phyloP scores from a whole-genome alignment of 1,284 basidiomycete species.

The Irpex sp. region DNA sequence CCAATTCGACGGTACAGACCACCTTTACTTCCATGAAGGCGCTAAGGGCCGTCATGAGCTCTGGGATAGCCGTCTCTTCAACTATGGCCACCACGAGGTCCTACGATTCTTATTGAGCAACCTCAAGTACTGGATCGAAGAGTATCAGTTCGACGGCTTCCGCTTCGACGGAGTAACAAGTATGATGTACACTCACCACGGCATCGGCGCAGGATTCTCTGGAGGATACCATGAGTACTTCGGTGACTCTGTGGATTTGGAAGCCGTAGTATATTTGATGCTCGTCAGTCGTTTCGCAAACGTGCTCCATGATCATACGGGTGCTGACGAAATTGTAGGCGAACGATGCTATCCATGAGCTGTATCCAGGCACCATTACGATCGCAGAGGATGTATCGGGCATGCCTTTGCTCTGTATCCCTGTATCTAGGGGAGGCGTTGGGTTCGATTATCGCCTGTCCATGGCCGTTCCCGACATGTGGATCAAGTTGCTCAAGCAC shows the following conservation, averaged over 20 bases:
- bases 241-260: conserved; percentile 79
- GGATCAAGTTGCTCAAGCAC: conserved; percentile 99
- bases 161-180: conserved; percentile 98
- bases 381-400: conserved; percentile 98
- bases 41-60: conserved; percentile 88
- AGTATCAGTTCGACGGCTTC: conserved; percentile 96
- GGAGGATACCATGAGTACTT: conserved; percentile 99
- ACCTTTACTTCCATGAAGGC: conserved; percentile 96
- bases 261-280: conserved; percentile 95
- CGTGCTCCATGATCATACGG: not conserved
- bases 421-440: conserved; percentile 81
- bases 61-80: conserved; percentile 97
- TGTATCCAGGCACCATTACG: conserved; percentile 81
- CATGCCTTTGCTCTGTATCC: conserved; percentile 91
- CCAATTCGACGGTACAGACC: conserved; percentile 93
- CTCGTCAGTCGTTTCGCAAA: conserved; percentile 57
- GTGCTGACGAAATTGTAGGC: conserved; percentile 52
- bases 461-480: conserved; percentile 99
- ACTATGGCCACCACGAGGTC: conserved; percentile 94
- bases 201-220: conserved; percentile 96
- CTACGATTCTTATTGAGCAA: conserved; percentile 94
- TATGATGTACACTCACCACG: conserved; percentile 98
- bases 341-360: conserved; percentile 83
- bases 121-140: conserved; percentile 92
- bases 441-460: conserved; percentile 97